Base-by-base conservation (phyloP, 1,284 basidiomycete genomes). In the Coriolopsis trogii region DNA sequence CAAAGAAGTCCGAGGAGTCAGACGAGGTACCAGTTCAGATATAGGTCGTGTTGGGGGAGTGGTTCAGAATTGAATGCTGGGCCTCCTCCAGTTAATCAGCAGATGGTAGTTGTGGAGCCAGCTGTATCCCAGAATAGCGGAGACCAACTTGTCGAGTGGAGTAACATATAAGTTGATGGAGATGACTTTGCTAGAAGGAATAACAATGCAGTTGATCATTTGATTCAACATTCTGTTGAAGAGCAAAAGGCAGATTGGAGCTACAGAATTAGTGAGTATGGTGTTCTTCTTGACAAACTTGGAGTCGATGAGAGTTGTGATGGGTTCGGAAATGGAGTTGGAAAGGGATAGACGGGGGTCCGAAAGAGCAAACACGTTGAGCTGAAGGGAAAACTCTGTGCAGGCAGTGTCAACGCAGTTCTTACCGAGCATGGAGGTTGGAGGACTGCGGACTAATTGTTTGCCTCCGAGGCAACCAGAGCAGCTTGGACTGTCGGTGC, bases 321-420 rank as follows among this genome's bases (percentile, higher is more conserved):
- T 46, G 9, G 18, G 12, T 10, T 2, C 37, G 25, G 18, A 41
- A 46, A 26, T 36, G 41, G 16, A 52, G 43, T 2, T 8, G 2
- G 16, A 52, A 6, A 31, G 23, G 33, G 3, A 52, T 28, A 7
- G 50, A 41, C 4, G 24, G 6, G 50, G 39, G 13, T 46, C 33
- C 15, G 49, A 51, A 40, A 51, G 46, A 42, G 44, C 37, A 26
- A 51, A 46, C 20, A 25, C 33, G 25, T 51, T 54, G 42, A 52
- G 44, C 12, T 39, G 5, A 20, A 52, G 31, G 13, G 13, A 16
- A 12, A 16, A 16, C 16, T 33, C 31, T 7, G 38, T 26, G 16
- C 41, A 31, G 26, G 41, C 15, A 9, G 30, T 29, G 49, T 51
- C 43, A 51, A 51, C 37, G 37, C 42, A 20, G 33, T 41, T 37